Base-by-base conservation (phyloP, 164 flowering plant genomes). In the Piper betle region DNA sequence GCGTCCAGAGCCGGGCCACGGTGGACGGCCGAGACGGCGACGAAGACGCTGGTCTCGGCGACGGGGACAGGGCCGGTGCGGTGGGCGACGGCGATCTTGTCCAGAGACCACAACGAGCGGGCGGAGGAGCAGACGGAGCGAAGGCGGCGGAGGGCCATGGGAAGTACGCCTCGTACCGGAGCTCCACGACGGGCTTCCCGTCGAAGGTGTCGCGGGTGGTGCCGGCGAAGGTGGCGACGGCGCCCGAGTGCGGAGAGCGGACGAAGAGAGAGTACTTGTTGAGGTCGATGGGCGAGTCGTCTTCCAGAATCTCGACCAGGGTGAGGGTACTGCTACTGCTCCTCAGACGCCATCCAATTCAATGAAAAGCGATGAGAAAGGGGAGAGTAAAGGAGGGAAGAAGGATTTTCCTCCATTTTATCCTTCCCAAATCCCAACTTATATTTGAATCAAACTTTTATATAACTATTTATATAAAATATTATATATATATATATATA, bases 191-290 rank as follows among this genome's bases (percentile, higher is more conserved):
- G 11, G 70, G 59, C 63, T 84, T 88, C 10, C 96, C 93, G n/a
- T 83, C 87, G 68, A 89, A 92, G 12, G 79, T 82, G 71, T 87
- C 95, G 0, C 93, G 84, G 0, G 98, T 87, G 4, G 93, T 92
- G 58, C 96, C 98, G 5, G 88, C 81, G 71, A 92, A 92, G 55
- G 98, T 92, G 58, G 96, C 84, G 40, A 89, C 78, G 37, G 96
- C 96, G 39, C 98, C 98, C 37, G 84, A 81, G 18, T 76, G 68
- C 4, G 91, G 96, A 20, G 80, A 81, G 39, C 72, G 71, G n/a
- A 87, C 98, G 64, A 62, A 84, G 15, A 68, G 78, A 8, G 82
- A 79, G 71, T 87, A 86, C 63, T 86, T 89, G 60, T 68, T 73
- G 8, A 85, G 59, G 69, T 89, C 96, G 38, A 87, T 69, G 0